Base-by-base conservation (phyloP, 2,329 filamentous ascomycete genomes). In the Mariannaea sp. region DNA sequence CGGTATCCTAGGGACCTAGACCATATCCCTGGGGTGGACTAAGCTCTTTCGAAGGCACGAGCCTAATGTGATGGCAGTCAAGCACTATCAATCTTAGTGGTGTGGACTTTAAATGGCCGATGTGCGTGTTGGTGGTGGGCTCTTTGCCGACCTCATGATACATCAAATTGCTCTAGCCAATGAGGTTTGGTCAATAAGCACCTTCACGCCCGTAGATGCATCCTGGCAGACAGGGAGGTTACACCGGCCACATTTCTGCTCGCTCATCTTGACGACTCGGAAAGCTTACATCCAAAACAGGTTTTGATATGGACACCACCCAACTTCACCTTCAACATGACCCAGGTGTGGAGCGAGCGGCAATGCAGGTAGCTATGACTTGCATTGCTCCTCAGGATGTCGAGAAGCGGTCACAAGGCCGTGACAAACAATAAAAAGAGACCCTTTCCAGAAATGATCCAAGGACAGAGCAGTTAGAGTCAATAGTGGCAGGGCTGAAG, bases 141-240 rank as follows among this genome's bases (percentile, higher is more conserved):
- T 53, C 17, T 42, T 47, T 30, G 24, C 49, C 48, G 61, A 38
- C 55, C 53, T 64, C 53, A 49, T 49, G 40, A 67, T 63, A 59
- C 54, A 61, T 57, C 56, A 42, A 53, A 63, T 29, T 29, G 49
- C 44, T 16, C 22, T 35, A 51, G 32, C 57, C 63, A 65, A 61
- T 63, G 43, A 46, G 24, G 38, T 20, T n/a, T 19, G 19, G 32
- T 41, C 12, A 29, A 48, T 46, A 49, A 43, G 49, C 60, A 54
- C 46, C 29, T 54, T 49, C 33, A 27, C 17, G 38, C 36, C 38
- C 40, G 35, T 30, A 32, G 35, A 48, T 33, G 29, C 32, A 30
- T 41, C 44, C 33, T 35, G 20, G 40, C 14, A 49, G 43, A 19
- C 43, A 50, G 46, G 24, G 48, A 50, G 42, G 20, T 42, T 27